These are phyloP conservation scores for Clavispora fructus DNA, from an alignment of 805 yeast species.

Conservation along the genomic window DNA sequence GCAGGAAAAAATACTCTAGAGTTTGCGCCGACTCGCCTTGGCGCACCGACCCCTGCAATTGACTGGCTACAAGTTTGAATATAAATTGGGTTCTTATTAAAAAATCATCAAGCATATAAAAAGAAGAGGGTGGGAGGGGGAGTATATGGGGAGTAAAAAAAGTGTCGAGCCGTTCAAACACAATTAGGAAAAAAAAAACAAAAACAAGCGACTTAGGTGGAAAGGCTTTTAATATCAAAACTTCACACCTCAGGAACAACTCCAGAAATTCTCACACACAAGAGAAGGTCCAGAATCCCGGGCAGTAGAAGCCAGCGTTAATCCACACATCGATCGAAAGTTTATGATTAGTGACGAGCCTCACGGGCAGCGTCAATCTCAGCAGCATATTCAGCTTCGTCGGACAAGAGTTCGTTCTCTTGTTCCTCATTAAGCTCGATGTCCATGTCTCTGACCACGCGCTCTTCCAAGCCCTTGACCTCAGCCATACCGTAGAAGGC, in stretches of 20 bases:
- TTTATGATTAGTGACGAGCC: not conserved
- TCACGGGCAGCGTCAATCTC: not conserved
- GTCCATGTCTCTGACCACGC: constrained; percentile 53
- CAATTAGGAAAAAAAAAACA: constrained; percentile 2
- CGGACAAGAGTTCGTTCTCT: constrained; percentile 6
- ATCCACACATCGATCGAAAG: not conserved
- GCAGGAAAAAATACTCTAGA: not conserved
- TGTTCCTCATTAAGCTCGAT: constrained; percentile 32
- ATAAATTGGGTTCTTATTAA: not conserved
- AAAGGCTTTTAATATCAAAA: not conserved
- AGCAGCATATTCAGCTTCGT: constrained; percentile 4
- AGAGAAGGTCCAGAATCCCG: not conserved
- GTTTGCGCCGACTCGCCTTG: no score
- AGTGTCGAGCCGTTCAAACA: constrained; percentile 16
- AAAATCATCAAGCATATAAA: not conserved
- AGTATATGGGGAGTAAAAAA: constrained; percentile 2
- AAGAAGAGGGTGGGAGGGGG: constrained; percentile 3
- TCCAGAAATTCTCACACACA: constrained; percentile 2
- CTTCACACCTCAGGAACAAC: not conserved
- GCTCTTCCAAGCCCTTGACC: constrained; percentile 60
- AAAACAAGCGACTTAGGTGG: not conserved
- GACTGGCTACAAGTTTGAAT: not conserved
- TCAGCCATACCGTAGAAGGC: constrained; percentile 84
- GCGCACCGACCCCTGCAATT: no score
- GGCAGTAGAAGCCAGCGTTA: not conserved